phyloP scores from a whole-genome alignment of 371 early-diverging fungal genomes.

The Chytridium lagenaria region DNA sequence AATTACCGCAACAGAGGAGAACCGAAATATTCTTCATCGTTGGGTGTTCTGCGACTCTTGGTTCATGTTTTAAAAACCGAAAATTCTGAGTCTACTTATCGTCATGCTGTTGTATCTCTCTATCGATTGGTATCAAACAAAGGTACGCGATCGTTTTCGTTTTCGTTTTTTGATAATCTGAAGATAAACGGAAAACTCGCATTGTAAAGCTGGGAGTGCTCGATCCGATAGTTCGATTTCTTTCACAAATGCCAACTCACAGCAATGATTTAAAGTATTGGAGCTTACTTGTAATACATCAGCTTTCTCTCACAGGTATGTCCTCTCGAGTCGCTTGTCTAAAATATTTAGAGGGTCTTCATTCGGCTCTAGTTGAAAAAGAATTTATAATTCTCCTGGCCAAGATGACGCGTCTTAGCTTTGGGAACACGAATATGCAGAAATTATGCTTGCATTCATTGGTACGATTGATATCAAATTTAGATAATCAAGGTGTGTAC shows the following conservation, averaged over 20 bases:
- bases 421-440: slow-evolving; percentile 84
- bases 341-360: slow-evolving; percentile 61
- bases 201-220: slow-evolving; percentile 69
- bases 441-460: slow-evolving; percentile 81
- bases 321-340: neutral
- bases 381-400: slow-evolving; percentile 71
- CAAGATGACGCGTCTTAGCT: slow-evolving; percentile 72
- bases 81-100: slow-evolving; percentile 65
- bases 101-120: slow-evolving; percentile 74
- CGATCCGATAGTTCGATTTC: slow-evolving; percentile 64
- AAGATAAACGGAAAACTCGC: slow-evolving; percentile 60
- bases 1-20: slow-evolving; percentile 56
- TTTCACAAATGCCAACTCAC: slow-evolving; percentile 61
- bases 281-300: slow-evolving; percentile 78
- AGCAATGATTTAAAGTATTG: slow-evolving; percentile 83
- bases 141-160: slow-evolving; percentile 47
- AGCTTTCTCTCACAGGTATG: slow-evolving; percentile 71
- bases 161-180: neutral
- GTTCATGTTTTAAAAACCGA: slow-evolving; percentile 62
- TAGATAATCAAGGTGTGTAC: slow-evolving; percentile 54
- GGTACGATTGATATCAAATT: slow-evolving; percentile 73
- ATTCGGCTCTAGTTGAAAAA: slow-evolving; percentile 60
- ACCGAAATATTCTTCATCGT: slow-evolving; percentile 61
- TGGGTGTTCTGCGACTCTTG: slow-evolving; percentile 69
- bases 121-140: slow-evolving; percentile 72